phyloP scores from a whole-genome alignment of 371 early-diverging fungal species.

The Mycotypha africana region DNA sequence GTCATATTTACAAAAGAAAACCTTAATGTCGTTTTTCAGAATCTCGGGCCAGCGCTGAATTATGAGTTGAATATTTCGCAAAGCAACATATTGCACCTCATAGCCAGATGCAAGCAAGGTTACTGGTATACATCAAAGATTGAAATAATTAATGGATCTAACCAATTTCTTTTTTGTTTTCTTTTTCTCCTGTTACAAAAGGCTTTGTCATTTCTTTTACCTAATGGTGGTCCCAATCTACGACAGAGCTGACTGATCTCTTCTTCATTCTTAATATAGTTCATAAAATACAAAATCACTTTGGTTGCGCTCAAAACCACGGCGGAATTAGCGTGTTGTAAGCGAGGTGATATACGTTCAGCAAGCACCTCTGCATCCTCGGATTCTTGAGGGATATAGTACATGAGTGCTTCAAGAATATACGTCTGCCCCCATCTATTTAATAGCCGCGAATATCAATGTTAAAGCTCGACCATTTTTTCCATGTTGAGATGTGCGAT shows the following conservation, averaged over 20 bases:
- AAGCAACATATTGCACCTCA: slow-evolving; percentile 92
- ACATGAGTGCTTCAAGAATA: slow-evolving; percentile 82
- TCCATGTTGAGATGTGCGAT: too few relatives aligned
- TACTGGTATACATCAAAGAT: too few relatives aligned
- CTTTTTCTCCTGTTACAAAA: too few relatives aligned
- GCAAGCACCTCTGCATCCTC: slow-evolving; percentile 88
- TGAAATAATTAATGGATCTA: too few relatives aligned
- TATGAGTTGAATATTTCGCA: slow-evolving; percentile 87
- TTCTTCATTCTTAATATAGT: slow-evolving; percentile 75
- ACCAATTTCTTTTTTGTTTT: too few relatives aligned
- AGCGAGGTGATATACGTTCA: slow-evolving; percentile 89
- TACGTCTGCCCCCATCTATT: slow-evolving; percentile 92
- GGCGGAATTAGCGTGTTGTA: slow-evolving; percentile 96
- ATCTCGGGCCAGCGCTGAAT: slow-evolving; percentile 80
- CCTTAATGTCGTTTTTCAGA: slow-evolving; percentile 79
- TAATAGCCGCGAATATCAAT: too few relatives aligned
- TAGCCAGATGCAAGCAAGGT: slow-evolving; percentile 84
- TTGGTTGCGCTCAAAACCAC: slow-evolving; percentile 90
- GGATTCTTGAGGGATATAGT: slow-evolving; percentile 75
- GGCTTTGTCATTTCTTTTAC: slow-evolving; percentile 40
- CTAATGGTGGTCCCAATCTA: slow-evolving; percentile 90
- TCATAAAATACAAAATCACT: slow-evolving; percentile 87
- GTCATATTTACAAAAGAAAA: slow-evolving; percentile 95
- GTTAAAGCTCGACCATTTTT: not conserved
- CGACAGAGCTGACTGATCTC: slow-evolving; percentile 61